Base-by-base conservation (phyloP, 2,329 filamentous ascomycete genomes). In the Fusarium miscanthi region DNA sequence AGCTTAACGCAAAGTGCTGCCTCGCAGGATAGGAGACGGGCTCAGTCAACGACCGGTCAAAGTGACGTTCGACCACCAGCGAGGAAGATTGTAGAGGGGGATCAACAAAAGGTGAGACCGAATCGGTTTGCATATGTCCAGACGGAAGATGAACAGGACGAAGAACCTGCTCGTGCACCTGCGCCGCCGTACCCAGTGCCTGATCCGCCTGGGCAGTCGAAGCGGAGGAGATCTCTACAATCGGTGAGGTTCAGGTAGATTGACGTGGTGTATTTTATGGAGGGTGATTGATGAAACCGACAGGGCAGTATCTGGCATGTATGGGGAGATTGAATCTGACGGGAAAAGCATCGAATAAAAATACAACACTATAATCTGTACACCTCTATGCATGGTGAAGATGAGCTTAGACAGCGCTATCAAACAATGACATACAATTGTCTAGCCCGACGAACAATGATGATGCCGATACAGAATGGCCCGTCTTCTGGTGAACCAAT, bases 51-150 rank as follows among this genome's bases (percentile, higher is more conserved):
- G 3, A 14, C 48, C 4, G 11, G 25, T 1, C 25, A 46, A 7
- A 35, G 27, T 8, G 52, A 42, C 2, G 5, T n/a, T 5, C 49
- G 23, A 2, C 11, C 37, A 16, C n/a, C 21, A 10, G 31, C n/a
- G 5, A 67, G 54, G 13, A 67, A 65, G 13, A 16, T 61, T 7
- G 10, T 43, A 1, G 40, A 53, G 3, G 41, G 64, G 0, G 54
- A 59, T 14, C 63, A 62, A 8, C 64, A 67, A 4, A 67, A 33
- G 8, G 49, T 67, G 10, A 48, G 41, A 14, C 38, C 63, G 2
- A 42, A 53, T 0, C 65, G 38, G 13, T 38, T 19, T 7, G 54
- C 54, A 1, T 53, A 45, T 30, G 54, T 67, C 21, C 53, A 66
- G 6, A 51, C 56, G 1, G 54, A 66, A 3, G 63, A 66, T 7